Evolutionary conservation across 2,329 filamentous ascomycete genomes (phyloP).

Genomic region (Pestalotiopsis sp.): DNA sequence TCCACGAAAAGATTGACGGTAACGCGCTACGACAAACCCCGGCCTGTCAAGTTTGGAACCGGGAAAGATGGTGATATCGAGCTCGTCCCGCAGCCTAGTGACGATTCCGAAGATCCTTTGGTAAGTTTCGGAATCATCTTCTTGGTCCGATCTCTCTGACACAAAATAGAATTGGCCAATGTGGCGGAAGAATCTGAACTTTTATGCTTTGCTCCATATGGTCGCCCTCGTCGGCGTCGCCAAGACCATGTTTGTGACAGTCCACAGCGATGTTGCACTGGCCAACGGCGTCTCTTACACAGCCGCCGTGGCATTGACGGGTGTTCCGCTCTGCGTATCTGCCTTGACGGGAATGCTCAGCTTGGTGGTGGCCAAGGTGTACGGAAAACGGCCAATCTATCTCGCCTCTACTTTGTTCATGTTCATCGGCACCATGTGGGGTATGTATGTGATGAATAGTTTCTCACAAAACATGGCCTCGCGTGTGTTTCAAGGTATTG

Average conservation of each 20-base stretch:
- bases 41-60: conserved; percentile 47
- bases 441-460: conserved; percentile 40
- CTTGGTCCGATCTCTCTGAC: not conserved
- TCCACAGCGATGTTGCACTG: conserved; percentile 43
- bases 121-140: conserved; percentile 33
- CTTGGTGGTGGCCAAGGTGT: conserved; percentile 43
- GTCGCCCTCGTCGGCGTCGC: conserved; percentile 48
- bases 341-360: conserved; percentile 44
- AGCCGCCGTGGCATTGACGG: conserved; percentile 49
- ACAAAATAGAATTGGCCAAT: conserved; percentile 51
- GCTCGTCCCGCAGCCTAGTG: conserved; percentile 55
- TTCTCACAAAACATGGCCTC: conserved; percentile 51
- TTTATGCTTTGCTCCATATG: conserved; percentile 46
- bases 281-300: conserved; percentile 47
- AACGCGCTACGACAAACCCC: conserved; percentile 31
- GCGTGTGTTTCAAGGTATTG: conserved; percentile 55
- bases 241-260: conserved; percentile 54
- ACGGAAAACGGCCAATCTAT: conserved; percentile 56
- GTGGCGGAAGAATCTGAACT: conserved; percentile 54
- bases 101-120: conserved; percentile 54
- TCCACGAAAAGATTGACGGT: conserved; percentile 38
- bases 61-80: conserved; percentile 44
- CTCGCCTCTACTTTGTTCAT: conserved; percentile 44
- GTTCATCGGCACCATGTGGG: conserved; percentile 52
- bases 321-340: conserved; percentile 51